These are phyloP conservation scores for Sisymbrium altissimum DNA, from an alignment of 345 rosid species.

Conservation along the genomic window DNA sequence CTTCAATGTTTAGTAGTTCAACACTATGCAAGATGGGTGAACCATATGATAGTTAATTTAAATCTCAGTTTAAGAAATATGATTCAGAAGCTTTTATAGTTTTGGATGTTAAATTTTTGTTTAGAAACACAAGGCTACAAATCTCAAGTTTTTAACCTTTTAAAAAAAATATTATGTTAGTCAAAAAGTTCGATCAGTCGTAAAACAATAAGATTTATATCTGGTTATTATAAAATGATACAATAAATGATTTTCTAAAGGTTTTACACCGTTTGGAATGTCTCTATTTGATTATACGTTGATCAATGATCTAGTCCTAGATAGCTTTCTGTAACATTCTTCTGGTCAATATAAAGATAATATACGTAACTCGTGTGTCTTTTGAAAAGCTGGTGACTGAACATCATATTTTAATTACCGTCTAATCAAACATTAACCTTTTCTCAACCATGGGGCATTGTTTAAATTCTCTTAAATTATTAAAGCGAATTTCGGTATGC, in stretches of 20 bases:
- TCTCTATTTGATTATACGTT: not conserved
- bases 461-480: constrained; percentile 8
- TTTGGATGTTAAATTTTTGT: not conserved
- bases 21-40: not conserved
- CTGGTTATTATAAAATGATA: not conserved
- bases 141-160: not conserved
- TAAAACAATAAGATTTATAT: not conserved
- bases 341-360: constrained; percentile 17
- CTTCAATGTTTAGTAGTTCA: not conserved
- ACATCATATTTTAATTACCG: constrained; percentile 4
- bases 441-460: not conserved
- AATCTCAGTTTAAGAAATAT: not conserved
- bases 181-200: not conserved
- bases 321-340: not conserved
- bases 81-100: not conserved
- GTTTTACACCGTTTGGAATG: not conserved
- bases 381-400: constrained; percentile 12
- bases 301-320: not conserved
- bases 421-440: constrained; percentile 3
- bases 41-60: not conserved
- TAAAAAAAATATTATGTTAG: not conserved
- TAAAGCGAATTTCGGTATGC: not conserved
- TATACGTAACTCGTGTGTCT: constrained; percentile 26
- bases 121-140: not conserved
- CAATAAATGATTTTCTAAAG: not conserved